Evolutionary conservation across 805 yeast genomes (phyloP).

Genomic region (Soucietia sequanensis): DNA sequence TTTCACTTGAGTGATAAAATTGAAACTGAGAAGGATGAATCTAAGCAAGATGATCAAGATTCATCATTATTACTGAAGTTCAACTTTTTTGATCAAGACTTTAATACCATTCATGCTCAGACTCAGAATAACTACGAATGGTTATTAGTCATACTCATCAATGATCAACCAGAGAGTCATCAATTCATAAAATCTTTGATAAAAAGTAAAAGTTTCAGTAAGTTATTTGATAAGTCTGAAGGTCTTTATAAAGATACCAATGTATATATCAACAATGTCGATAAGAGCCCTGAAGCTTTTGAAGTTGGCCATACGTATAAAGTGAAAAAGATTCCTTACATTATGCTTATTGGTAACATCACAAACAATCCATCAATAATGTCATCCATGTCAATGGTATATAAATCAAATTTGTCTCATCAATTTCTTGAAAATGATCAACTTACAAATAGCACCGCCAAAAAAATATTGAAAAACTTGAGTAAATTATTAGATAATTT

Average conservation of each 20-base stretch:
- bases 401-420: slow-evolving; percentile 25
- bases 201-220: slow-evolving; percentile 13
- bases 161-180: slow-evolving; percentile 20
- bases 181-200: slow-evolving; percentile 16
- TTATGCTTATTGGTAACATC: slow-evolving; percentile 37
- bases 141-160: slow-evolving; percentile 32
- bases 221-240: slow-evolving; percentile 23
- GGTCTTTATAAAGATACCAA: slow-evolving; percentile 29
- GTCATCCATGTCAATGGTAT: slow-evolving; percentile 39
- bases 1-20: neutral
- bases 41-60: slow-evolving; percentile 2
- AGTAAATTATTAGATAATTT: slow-evolving; percentile 24
- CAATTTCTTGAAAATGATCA: slow-evolving; percentile 11
- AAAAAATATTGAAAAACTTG: slow-evolving; percentile 24
- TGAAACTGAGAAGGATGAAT: neutral
- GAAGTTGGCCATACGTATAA: slow-evolving; percentile 35
- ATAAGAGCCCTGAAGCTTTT: slow-evolving; percentile 33
- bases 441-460: slow-evolving; percentile 16
- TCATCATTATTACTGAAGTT: slow-evolving; percentile 1
- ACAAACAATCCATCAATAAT: slow-evolving; percentile 32
- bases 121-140: slow-evolving; percentile 30
- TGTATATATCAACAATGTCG: slow-evolving; percentile 30
- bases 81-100: slow-evolving; percentile 15
- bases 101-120: slow-evolving; percentile 28
- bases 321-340: slow-evolving; percentile 31